Conservation (phyloP, 345 rosid species). For the Sonneratia caseolaris region DNA sequence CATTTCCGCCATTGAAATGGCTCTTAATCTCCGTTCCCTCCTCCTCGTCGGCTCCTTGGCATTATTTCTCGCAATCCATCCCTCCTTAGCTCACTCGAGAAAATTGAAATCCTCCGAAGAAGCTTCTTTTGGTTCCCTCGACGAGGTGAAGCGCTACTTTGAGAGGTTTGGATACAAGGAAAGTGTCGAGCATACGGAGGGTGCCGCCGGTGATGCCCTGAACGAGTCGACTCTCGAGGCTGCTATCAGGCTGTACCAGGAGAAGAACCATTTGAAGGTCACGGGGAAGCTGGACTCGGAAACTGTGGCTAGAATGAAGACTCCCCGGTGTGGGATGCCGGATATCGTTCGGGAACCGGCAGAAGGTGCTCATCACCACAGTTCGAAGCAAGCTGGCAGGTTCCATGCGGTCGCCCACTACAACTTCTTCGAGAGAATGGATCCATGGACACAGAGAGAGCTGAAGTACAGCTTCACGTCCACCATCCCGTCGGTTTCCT, state of each 20-base stretch:
- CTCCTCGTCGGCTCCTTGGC: background rate
- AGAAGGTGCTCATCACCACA: background rate
- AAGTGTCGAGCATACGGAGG: background rate
- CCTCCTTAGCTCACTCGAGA: background rate
- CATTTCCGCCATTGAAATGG: background rate
- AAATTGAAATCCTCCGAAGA: background rate
- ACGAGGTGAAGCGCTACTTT: constrained; percentile 10
- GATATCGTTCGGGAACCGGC: constrained; percentile 1
- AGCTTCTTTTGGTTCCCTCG: background rate
- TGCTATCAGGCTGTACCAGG: constrained; percentile 13
- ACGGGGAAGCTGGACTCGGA: constrained; percentile 11
- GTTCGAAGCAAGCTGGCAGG: background rate
- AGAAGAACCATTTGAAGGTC: background rate
- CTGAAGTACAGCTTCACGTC: constrained; percentile 4
- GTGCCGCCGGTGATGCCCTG: background rate
- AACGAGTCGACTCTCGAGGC: constrained; percentile 5
- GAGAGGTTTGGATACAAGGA: constrained; percentile 14
- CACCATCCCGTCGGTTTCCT: background rate
- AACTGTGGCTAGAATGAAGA: background rate
- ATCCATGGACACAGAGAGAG: background rate
- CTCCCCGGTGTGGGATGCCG: constrained; percentile 9
- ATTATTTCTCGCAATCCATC: background rate
- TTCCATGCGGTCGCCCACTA: background rate
- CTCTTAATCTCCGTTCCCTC: background rate
- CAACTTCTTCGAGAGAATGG: background rate